These are phyloP conservation scores for Aaosphaeria arxii DNA, from an alignment of 2,329 filamentous ascomycete species.

Conservation along the genomic window DNA sequence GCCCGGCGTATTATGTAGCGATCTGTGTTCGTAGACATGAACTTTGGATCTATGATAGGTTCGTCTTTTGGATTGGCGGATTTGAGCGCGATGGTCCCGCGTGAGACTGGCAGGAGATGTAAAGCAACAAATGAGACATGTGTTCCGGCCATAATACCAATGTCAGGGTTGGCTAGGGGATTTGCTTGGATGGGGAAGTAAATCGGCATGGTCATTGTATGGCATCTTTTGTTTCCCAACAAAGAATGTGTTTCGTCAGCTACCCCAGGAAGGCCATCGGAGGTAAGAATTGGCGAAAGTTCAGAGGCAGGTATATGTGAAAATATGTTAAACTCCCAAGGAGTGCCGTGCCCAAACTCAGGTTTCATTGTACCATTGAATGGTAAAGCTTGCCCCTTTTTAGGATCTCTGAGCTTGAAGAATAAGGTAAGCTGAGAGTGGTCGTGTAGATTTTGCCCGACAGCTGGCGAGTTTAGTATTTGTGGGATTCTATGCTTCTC, in stretches of 20 bases:
- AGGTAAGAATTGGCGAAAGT: slow-evolving; percentile 2
- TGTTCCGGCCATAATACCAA: slow-evolving; percentile 6
- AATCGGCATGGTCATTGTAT: slow-evolving; percentile 10
- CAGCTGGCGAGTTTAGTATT: slow-evolving; percentile 11
- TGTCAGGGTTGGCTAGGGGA: slow-evolving; percentile 5
- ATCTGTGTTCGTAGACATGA: slow-evolving; percentile 18
- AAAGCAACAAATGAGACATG: slow-evolving; percentile 12
- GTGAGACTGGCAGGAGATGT: slow-evolving; percentile 16
- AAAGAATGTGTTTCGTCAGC: slow-evolving; percentile 2
- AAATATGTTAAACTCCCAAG: slow-evolving; percentile 12
- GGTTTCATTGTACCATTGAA: slow-evolving; percentile 10
- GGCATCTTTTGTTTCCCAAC: slow-evolving; percentile 8
- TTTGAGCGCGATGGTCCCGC: slow-evolving; percentile 17
- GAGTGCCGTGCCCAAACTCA: slow-evolving; percentile 15
- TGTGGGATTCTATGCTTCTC: slow-evolving; percentile 10
- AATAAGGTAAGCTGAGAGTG: slow-evolving; percentile 11
- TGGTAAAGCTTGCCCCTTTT: slow-evolving; percentile 7
- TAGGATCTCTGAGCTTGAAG: slow-evolving; percentile 14
- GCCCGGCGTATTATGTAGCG: slow-evolving; percentile 15
- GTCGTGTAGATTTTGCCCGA: slow-evolving; percentile 24
- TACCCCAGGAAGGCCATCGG: background rate
- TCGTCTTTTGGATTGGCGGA: slow-evolving; percentile 11
- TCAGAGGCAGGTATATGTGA: slow-evolving; percentile 10
- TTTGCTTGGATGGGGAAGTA: slow-evolving; percentile 10
- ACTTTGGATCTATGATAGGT: slow-evolving; percentile 19